Percentiles rank a stretch among this genome's conserved stretches.
These are phyloP conservation scores for Pontederia paniculata DNA, from an alignment of 176 grass and related monocot species.

Conservation along the genomic window DNA sequence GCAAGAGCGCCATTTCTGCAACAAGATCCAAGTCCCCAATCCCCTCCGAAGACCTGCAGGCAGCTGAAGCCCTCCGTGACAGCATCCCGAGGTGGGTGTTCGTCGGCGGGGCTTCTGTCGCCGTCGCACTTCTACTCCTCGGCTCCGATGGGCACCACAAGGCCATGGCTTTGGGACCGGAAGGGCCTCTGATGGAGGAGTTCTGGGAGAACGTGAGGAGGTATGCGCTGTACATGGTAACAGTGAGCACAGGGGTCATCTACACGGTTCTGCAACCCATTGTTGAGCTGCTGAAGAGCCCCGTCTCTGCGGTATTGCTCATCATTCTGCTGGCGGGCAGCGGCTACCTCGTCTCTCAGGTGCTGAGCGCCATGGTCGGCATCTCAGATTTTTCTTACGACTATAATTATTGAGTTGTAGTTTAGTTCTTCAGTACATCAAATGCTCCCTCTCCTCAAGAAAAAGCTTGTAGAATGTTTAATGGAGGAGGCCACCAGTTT, in stretches of 20 bases:
- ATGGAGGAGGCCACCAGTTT: too few relatives aligned
- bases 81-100: conserved; percentile 47
- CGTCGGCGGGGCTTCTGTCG: conserved; percentile 53
- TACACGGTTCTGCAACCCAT: conserved; percentile 71
- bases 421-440: too few relatives aligned
- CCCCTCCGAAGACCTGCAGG: too few relatives aligned
- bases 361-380: conserved; percentile 84
- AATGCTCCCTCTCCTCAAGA: too few relatives aligned
- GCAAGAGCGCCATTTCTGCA: too few relatives aligned
- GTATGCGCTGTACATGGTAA: conserved; percentile 61
- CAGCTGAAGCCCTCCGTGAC: too few relatives aligned
- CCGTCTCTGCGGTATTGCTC: conserved; percentile 68
- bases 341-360: conserved; percentile 62
- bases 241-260: conserved; percentile 75
- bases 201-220: conserved; percentile 96
- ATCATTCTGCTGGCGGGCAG: conserved; percentile 41
- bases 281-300: conserved; percentile 74
- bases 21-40: too few relatives aligned
- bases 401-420: conserved; percentile 32
- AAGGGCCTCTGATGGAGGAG: conserved; percentile 79
- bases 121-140: conserved; percentile 31
- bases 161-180: conserved; percentile 58
- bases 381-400: conserved; percentile 77
- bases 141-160: conserved; percentile 20
- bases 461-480: too few relatives aligned